phyloP scores from a whole-genome alignment of 2,329 filamentous ascomycete species.

The Teratosphaeria zuluensis region DNA sequence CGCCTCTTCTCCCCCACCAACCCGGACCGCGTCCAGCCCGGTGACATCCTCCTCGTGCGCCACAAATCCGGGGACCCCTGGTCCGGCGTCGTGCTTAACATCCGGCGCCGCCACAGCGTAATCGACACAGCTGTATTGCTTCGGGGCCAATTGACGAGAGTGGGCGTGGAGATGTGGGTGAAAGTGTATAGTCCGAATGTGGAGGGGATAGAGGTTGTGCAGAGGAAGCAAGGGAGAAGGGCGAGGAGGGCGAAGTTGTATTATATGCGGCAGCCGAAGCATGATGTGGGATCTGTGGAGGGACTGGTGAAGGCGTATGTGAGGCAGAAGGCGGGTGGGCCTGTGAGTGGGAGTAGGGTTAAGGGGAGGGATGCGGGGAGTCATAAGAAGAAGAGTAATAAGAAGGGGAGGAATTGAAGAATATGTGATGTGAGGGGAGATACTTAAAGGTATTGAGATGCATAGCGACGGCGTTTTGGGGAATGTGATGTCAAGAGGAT shows the following conservation, averaged over 20 bases:
- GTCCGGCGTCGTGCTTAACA: conserved; percentile 76
- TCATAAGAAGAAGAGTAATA: conserved; percentile 22
- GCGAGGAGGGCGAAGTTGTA: conserved; percentile 79
- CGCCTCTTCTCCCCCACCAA: conserved; percentile 71
- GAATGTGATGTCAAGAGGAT: no score
- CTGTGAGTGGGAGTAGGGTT: conserved; percentile 10
- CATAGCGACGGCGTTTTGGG: neutral
- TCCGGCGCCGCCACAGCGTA: conserved; percentile 61
- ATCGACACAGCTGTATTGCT: conserved; percentile 82
- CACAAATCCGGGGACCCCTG: conserved; percentile 81
- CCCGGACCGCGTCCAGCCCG: conserved; percentile 67
- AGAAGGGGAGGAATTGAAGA: neutral
- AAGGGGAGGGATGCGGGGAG: conserved; percentile 22
- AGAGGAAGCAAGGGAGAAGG: conserved; percentile 58
- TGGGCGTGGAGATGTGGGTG: conserved; percentile 94
- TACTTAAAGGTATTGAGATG: neutral
- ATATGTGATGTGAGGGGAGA: neutral
- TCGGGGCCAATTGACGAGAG: conserved; percentile 73
- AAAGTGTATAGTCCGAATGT: conserved; percentile 91
- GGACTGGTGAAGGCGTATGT: conserved; percentile 62
- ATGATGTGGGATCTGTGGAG: conserved; percentile 80
- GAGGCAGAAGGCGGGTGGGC: conserved; percentile 37
- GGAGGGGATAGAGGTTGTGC: conserved; percentile 84
- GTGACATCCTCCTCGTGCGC: conserved; percentile 86
- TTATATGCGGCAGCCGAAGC: conserved; percentile 80